Evolutionary conservation across 768 basidiomycete genomes (phyloP).

Genomic region (Clavulina sp.): DNA sequence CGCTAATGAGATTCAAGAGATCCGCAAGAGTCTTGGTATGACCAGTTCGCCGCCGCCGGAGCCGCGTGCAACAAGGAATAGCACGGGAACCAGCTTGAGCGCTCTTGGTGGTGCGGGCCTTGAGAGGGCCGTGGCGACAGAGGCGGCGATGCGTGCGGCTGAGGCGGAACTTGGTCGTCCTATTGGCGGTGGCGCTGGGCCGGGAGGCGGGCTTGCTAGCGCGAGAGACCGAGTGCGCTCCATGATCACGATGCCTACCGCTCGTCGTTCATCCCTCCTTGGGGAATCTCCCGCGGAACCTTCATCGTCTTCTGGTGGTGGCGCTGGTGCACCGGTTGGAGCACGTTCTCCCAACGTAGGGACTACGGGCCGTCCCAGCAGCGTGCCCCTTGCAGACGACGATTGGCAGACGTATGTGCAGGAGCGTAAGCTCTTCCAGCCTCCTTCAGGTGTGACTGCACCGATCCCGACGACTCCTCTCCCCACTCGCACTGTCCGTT

Average conservation of each 20-base stretch:
- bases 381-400: not conserved
- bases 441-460: constrained; percentile 62
- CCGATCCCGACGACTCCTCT: constrained; percentile 50
- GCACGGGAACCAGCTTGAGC: not conserved
- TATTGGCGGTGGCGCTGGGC: not conserved
- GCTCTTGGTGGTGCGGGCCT: not conserved
- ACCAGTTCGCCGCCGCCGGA: constrained; percentile 7
- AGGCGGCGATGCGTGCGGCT: no score
- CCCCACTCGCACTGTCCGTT: constrained; percentile 16
- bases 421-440: constrained; percentile 70
- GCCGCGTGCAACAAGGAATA: constrained; percentile 1
- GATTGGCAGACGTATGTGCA: constrained; percentile 70
- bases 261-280: constrained; percentile 25
- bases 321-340: not conserved
- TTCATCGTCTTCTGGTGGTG: not conserved
- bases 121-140: not conserved
- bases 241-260: constrained; percentile 22
- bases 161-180: no score
- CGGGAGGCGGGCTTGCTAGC: not conserved
- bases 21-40: constrained; percentile 15
- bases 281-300: not conserved
- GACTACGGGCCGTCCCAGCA: not conserved
- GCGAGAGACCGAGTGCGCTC: constrained; percentile 46
- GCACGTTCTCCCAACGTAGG: not conserved
- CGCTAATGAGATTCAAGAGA: constrained; percentile 18